Evolutionary conservation across 225 moss, liverwort and hornwort species (phyloP).

Genomic region (Thuidium tamariscinum): DNA sequence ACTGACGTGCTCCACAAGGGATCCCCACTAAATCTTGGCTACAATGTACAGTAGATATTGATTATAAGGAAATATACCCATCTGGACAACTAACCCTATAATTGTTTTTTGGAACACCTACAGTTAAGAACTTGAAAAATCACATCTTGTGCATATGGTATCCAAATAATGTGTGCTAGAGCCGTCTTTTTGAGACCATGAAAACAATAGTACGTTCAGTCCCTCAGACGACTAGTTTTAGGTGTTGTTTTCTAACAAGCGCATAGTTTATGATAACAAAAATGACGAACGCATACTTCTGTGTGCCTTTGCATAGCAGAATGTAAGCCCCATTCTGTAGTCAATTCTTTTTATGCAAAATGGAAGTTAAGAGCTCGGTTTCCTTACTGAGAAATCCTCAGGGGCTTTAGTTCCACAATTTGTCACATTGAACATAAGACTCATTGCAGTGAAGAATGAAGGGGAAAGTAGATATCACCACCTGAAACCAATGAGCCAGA

Average conservation of each 20-base stretch:
- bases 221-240: not conserved
- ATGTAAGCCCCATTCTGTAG: not conserved
- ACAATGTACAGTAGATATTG: not conserved
- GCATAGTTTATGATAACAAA: not conserved
- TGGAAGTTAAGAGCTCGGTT: not conserved
- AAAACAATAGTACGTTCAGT: not conserved
- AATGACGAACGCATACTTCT: not conserved
- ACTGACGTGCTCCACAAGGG: not conserved
- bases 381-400: not conserved
- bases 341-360: not conserved
- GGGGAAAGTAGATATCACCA: not conserved
- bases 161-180: not conserved
- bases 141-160: not conserved
- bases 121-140: not conserved
- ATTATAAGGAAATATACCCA: not conserved
- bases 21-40: not conserved
- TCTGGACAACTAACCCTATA: not conserved
- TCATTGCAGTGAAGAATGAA: not conserved
- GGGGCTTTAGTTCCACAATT: not conserved
- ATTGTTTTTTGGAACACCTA: not conserved
- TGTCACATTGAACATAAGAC: not conserved
- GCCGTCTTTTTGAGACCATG: not conserved
- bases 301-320: not conserved
- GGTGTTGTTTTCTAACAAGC: not conserved
- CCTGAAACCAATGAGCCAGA: constrained; percentile 99